Conservation (phyloP, 495 filamentous ascomycete species). For the Ramalina peruviana region DNA sequence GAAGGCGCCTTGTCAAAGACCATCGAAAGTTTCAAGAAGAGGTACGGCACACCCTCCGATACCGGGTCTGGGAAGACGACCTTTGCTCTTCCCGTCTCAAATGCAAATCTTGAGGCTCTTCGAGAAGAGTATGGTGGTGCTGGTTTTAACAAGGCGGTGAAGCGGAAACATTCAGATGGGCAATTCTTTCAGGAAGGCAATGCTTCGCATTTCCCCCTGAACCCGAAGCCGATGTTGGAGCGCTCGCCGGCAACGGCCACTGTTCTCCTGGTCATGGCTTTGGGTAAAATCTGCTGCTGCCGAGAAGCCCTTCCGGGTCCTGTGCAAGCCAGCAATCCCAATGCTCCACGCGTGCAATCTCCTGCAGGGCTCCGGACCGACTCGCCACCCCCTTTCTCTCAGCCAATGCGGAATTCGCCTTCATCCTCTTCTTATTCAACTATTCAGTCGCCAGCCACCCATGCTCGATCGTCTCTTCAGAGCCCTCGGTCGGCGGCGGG, state of each 20-base stretch:
- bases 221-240: constrained; percentile 24
- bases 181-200: constrained; percentile 7
- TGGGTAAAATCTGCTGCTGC: constrained; percentile 70
- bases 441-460: constrained; percentile 12
- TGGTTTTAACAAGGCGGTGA: constrained; percentile 21
- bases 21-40: constrained; percentile 37
- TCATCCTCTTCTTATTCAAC: constrained; percentile 14
- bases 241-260: constrained; percentile 60
- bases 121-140: constrained; percentile 8
- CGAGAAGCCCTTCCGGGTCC: constrained; percentile 46
- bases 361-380: constrained; percentile 1
- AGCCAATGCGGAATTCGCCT: constrained; percentile 12
- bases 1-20: constrained; percentile 31
- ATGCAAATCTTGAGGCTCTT: constrained; percentile 29
- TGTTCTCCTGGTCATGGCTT: constrained; percentile 66
- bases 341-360: constrained; percentile 1
- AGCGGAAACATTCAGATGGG: constrained; percentile 41
- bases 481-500: constrained; percentile 12
- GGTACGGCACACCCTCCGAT: constrained; percentile 21
- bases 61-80: constrained; percentile 4
- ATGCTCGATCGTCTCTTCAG: constrained; percentile 3
- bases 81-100: constrained; percentile 11
- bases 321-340: constrained; percentile 17
- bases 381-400: constrained; percentile 8
- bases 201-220: constrained; percentile 18